Evolutionary conservation across 345 rosid species (phyloP).

Genomic region (Draba incana): DNA sequence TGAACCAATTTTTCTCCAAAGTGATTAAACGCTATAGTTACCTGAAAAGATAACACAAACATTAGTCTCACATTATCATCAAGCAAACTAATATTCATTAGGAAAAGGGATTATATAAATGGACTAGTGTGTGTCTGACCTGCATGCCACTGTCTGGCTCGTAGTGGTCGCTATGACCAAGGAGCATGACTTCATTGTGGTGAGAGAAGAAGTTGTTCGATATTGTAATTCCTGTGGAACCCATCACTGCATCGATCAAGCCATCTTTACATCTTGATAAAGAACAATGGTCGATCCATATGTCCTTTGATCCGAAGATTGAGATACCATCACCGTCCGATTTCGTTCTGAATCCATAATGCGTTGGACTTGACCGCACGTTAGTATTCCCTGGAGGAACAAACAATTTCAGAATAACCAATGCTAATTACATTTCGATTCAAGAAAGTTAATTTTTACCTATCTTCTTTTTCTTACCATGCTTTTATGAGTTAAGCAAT

Average conservation of each 20-base stretch:
- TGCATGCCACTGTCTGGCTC: conserved; percentile 92
- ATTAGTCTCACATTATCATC: background rate
- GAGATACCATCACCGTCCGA: conserved; percentile 99
- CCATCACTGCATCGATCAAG: conserved; percentile 91
- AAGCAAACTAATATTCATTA: background rate
- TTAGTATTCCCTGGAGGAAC: conserved; percentile 68
- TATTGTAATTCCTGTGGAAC: conserved; percentile 88
- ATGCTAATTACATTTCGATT: conserved; percentile 20
- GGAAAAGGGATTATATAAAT: background rate
- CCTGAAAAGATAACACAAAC: conserved; percentile 39
- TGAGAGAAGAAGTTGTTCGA: conserved; percentile 94
- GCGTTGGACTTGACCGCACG: conserved; percentile 84
- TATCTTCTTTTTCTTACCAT: background rate
- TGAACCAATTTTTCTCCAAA: conserved; percentile 89
- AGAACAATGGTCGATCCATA: conserved; percentile 98
- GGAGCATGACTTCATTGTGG: conserved; percentile 95
- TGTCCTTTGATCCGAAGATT: conserved; percentile 82
- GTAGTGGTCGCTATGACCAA: conserved; percentile 91
- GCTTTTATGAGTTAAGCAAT: conserved; percentile 24
- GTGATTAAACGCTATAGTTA: conserved; percentile 95
- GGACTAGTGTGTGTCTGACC: conserved; percentile 31
- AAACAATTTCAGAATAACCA: conserved; percentile 2
- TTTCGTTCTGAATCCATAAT: conserved; percentile 71
- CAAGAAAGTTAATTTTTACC: background rate
- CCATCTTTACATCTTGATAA: conserved; percentile 94